Percentiles rank a stretch among this genome's conserved stretches.
These are phyloP conservation scores for Tephrocybe sp. DNA, from an alignment of 768 basidiomycete species.

Conservation along the genomic window DNA sequence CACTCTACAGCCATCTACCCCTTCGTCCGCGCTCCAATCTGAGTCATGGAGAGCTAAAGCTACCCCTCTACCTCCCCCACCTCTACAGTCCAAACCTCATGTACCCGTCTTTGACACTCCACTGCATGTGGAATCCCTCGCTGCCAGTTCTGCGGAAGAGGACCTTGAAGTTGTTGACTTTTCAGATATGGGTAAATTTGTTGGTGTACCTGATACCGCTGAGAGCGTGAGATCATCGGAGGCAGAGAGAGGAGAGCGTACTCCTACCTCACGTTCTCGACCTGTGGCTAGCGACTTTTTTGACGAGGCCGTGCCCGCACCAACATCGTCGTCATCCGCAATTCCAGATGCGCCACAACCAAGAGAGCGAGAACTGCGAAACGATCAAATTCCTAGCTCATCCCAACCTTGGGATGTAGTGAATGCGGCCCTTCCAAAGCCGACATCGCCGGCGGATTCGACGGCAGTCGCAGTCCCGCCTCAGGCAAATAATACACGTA, in stretches of 20 bases:
- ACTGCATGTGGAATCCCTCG: slow-evolving; percentile 41
- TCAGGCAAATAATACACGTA: slow-evolving; percentile 26
- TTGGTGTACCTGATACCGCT: slow-evolving; percentile 38
- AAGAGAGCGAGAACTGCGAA: background rate
- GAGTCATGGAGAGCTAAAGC: slow-evolving; percentile 68
- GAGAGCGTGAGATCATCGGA: slow-evolving; percentile 20
- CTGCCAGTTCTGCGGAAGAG: slow-evolving; percentile 47
- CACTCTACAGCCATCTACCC: slow-evolving; percentile 10
- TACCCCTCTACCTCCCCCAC: background rate
- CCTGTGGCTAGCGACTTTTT: slow-evolving; percentile 74
- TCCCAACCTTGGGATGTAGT: background rate
- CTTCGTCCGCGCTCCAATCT: slow-evolving; percentile 36
- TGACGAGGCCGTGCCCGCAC: slow-evolving; percentile 36
- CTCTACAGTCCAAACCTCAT: slow-evolving; percentile 12
- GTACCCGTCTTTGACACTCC: slow-evolving; percentile 31
- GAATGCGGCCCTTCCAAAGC: slow-evolving; percentile 3
- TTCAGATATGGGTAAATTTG: slow-evolving; percentile 68
- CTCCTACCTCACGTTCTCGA: slow-evolving; percentile 31
- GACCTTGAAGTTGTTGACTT: slow-evolving; percentile 82
- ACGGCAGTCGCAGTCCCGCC: slow-evolving; percentile 23
- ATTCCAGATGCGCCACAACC: slow-evolving; percentile 40
- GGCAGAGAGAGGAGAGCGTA: slow-evolving; percentile 10
- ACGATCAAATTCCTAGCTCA: background rate
- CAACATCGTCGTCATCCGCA: slow-evolving; percentile 23
- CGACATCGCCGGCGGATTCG: slow-evolving; percentile 19